Evolutionary conservation across 2,329 filamentous ascomycete genomes (phyloP), one percentile per base, ranked within the genome.

Genomic region (Lachnellula hyalina): DNA sequence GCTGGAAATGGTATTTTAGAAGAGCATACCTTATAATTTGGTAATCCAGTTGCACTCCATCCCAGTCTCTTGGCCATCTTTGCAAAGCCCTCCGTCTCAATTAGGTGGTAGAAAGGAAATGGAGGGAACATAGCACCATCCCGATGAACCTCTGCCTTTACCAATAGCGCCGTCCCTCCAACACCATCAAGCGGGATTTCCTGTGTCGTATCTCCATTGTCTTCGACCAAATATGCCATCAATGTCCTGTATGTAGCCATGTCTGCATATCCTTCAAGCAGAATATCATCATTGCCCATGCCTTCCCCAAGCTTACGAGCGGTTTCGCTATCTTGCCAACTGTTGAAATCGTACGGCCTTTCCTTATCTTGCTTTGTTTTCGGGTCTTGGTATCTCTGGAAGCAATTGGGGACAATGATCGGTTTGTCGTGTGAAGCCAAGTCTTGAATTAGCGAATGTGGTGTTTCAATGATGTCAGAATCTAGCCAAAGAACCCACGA

Each of bases 41-140:
- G 94, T 67, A 97, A 75, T n/a, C 94, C 94, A 63, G 81, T 90
- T 55, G 89, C 82, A 58, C 86, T 80, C 85, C 91, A 96, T 48
- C 91, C 91, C 67, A 99, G 72, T 61, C 94, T 79, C 70, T 83
- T 87, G 12, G 92, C 92, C 94, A 99, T 99, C 75, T 93, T 96
- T 17, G 94, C 92, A 68, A 99, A 99, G 0, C 94, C 94, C 69
- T 99, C 94, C 0, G 94, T 97, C 77, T 99, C 94, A 58, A 99
- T 95, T 57, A 99, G 78, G 72, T 99, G 88, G 70, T 96, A 97
- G 69, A 99, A 99, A 3, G 93, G 75, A 70, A 99, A 99, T 0
- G 94, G 83, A 17, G 94, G 94, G 75, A 99, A 99, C 93, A 97
- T 99, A 70, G 94, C 93, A 19, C 94, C 94, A 68, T 99, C 94